A percentile compares a stretch with the other conserved stretches of the same genome.
These are phyloP conservation scores for Magnaporthiopsis incrustans DNA, from an alignment of 2,329 filamentous ascomycete species.

Conservation along the genomic window DNA sequence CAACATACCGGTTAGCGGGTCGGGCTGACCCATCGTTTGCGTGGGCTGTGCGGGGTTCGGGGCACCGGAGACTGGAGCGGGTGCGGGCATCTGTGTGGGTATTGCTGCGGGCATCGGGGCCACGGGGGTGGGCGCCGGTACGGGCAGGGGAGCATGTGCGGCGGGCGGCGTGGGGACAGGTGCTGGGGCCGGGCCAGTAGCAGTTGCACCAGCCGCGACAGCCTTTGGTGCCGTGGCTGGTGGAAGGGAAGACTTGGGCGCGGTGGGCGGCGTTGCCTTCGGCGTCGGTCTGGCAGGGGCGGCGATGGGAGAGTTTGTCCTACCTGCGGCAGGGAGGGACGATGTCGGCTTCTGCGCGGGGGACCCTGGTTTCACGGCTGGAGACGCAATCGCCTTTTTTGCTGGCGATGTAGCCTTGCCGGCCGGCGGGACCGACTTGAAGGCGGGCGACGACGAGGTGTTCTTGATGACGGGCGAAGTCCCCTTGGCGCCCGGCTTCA, in stretches of 20 bases:
- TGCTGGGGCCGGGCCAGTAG: constrained; percentile 13
- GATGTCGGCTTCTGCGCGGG: constrained; percentile 10
- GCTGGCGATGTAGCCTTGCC: constrained; percentile 9
- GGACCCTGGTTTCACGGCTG: constrained; percentile 2
- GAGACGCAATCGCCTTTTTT: background rate
- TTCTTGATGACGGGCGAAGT: constrained; percentile 9
- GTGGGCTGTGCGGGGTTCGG: background rate
- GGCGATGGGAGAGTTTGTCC: constrained; percentile 16
- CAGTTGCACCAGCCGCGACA: constrained; percentile 14
- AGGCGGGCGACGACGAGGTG: constrained; percentile 1
- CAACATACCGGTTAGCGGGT: constrained; percentile 11
- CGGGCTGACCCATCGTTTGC: constrained; percentile 9
- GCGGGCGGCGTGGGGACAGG: constrained; percentile 18
- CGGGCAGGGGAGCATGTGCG: background rate
- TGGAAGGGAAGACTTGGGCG: constrained; percentile 11
- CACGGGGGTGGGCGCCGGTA: background rate
- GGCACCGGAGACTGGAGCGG: too few species aligned
- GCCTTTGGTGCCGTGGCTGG: constrained; percentile 11
- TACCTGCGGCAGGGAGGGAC: constrained; percentile 8
- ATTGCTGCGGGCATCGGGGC: background rate
- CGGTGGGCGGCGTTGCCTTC: constrained; percentile 16
- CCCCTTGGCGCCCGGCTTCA: constrained; percentile 7
- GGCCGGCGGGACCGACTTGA: constrained; percentile 3
- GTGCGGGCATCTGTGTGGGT: too few species aligned
- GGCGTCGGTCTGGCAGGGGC: constrained; percentile 13